Conservation (phyloP, 331 rosid genomes). For the Pyrus hybrid region DNA sequence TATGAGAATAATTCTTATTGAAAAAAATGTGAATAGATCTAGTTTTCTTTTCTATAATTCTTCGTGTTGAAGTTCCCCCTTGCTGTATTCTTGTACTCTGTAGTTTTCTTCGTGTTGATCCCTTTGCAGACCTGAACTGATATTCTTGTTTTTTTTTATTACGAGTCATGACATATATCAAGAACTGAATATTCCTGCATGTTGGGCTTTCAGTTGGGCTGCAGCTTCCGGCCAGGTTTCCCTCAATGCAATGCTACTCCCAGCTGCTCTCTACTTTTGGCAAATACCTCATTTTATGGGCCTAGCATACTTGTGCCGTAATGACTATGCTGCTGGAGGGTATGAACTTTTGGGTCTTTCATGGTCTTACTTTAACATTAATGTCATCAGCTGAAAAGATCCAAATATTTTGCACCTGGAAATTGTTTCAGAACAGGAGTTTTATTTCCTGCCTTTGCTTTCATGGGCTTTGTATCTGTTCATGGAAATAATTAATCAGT, state of each 20-base stretch:
- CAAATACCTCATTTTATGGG: constrained; percentile 98
- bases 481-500: background rate
- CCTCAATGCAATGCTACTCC: constrained; percentile 74
- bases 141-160: too few species aligned
- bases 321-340: constrained; percentile 96
- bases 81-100: background rate
- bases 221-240: constrained; percentile 84
- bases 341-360: constrained; percentile 26
- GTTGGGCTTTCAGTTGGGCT: constrained; percentile 52
- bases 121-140: background rate
- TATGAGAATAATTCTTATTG: background rate
- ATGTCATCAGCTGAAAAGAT: background rate
- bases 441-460: background rate
- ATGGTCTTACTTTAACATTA: background rate
- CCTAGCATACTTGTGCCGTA: constrained; percentile 85
- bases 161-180: too few species aligned
- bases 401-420: background rate
- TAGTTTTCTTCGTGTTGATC: too few species aligned
- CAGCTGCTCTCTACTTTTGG: constrained; percentile 97
- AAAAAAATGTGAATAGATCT: background rate
- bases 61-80: background rate
- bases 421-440: background rate
- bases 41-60: background rate
- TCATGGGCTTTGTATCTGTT: background rate
- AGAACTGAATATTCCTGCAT: too few species aligned